Percentiles rank a stretch among this genome's conserved stretches.
These are phyloP conservation scores for Pharnaceum exiguum DNA, from an alignment of 148 eudicot species.

Conservation along the genomic window DNA sequence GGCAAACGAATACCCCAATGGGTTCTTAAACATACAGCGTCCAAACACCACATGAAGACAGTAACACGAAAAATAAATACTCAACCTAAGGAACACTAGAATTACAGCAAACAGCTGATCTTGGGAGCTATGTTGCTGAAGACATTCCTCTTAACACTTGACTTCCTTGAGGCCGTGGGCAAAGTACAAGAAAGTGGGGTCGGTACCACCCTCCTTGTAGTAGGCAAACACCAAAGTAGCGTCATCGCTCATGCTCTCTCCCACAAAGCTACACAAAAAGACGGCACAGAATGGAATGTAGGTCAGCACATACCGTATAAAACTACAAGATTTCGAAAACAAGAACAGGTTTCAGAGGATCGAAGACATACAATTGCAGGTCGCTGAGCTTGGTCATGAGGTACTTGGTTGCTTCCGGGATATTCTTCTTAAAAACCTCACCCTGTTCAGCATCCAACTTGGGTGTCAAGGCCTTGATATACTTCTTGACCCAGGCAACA, in stretches of 20 bases:
- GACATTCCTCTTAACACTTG: slow-evolving; percentile 29
- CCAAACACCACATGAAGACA: neutral
- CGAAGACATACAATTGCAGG: slow-evolving; percentile 42
- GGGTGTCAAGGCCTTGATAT: slow-evolving; percentile 39
- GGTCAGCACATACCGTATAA: neutral
- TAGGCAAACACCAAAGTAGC: slow-evolving; percentile 35
- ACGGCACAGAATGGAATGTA: too few relatives aligned
- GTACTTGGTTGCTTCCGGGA: slow-evolving; percentile 40
- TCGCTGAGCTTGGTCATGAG: slow-evolving; percentile 44
- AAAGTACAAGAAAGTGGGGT: slow-evolving; percentile 54
- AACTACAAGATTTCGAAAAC: neutral
- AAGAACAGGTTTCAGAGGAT: neutral
- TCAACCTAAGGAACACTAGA: neutral
- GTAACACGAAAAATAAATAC: neutral
- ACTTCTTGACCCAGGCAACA: slow-evolving; percentile 39
- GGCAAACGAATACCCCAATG: too few relatives aligned
- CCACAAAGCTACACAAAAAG: slow-evolving; percentile 33
- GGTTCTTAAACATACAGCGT: too few relatives aligned
- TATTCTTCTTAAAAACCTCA: slow-evolving; percentile 33
- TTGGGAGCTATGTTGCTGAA: neutral
- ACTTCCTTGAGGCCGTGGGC: slow-evolving; percentile 46
- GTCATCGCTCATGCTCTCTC: slow-evolving; percentile 51
- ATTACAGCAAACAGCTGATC: neutral
- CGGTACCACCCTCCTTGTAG: slow-evolving; percentile 49
- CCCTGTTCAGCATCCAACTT: slow-evolving; percentile 29